These are phyloP conservation scores for Moringa oleifera DNA, from an alignment of 345 rosid genomes.

Conservation along the genomic window DNA sequence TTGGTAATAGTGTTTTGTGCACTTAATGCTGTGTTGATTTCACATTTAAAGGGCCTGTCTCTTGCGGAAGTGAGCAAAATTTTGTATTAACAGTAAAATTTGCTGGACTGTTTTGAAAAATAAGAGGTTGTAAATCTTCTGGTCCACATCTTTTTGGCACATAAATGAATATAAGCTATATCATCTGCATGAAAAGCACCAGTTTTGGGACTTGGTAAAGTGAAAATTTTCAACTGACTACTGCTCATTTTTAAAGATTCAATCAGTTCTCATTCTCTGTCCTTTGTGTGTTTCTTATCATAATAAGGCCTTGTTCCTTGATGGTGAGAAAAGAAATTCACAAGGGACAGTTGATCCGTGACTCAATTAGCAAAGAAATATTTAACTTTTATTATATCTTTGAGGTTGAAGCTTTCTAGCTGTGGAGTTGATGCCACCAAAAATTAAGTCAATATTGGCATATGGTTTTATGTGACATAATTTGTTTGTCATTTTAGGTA, in stretches of 20 bases:
- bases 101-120: no score
- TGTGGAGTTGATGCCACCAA: not conserved
- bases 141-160: not conserved
- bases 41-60: no score
- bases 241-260: no score
- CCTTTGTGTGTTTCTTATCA: not conserved
- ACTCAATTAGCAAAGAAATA: not conserved
- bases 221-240: no score
- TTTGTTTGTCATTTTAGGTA: slow-evolving; percentile 39
- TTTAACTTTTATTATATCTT: not conserved
- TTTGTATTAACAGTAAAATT: not conserved
- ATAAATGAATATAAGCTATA: no score
- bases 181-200: no score
- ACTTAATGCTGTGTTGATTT: not conserved
- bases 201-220: no score
- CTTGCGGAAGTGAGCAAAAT: no score
- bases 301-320: not conserved
- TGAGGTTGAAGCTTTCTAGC: not conserved
- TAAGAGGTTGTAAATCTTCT: not conserved
- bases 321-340: no score
- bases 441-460: not conserved
- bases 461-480: not conserved
- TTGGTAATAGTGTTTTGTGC: slow-evolving; percentile 52
- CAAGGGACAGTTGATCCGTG: not conserved
- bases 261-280: no score